Conservation (phyloP, 352 stramenopile genomes). For the Globisporangium barbulae region DNA sequence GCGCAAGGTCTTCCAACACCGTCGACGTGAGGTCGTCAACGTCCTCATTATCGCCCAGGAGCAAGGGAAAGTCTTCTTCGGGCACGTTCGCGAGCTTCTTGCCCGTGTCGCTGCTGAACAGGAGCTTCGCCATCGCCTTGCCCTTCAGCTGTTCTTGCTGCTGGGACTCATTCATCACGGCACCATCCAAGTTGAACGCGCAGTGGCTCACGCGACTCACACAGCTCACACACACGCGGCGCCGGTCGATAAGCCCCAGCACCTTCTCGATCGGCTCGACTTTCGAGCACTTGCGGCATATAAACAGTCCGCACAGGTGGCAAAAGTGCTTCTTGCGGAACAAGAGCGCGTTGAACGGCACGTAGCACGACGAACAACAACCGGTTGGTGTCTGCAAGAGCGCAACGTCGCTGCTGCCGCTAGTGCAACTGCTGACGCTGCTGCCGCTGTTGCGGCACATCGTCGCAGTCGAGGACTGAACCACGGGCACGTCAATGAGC, state of each 20-base stretch:
- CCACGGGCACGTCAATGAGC: conserved; percentile 21
- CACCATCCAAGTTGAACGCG: conserved; percentile 35
- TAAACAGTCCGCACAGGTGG: conserved; percentile 49
- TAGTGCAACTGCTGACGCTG: background rate
- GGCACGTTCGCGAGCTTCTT: conserved; percentile 12
- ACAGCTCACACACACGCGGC: conserved; percentile 49
- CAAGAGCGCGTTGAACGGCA: conserved; percentile 38
- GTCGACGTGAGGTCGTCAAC: conserved; percentile 29
- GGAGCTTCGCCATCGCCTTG: background rate
- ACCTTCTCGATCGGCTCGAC: conserved; percentile 45
- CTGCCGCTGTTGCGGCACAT: background rate
- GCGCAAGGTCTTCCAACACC: conserved; percentile 36
- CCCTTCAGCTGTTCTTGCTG: background rate
- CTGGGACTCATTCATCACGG: conserved; percentile 16
- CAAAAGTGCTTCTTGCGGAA: conserved; percentile 53
- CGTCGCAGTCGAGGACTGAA: background rate
- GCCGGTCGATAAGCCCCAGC: conserved; percentile 32
- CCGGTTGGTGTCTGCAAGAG: conserved; percentile 23
- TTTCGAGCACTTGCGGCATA: conserved; percentile 50
- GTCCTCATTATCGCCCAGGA: conserved; percentile 22
- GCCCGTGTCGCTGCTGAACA: conserved; percentile 17
- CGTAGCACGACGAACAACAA: conserved; percentile 38
- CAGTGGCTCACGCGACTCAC: conserved; percentile 45
- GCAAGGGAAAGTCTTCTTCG: conserved; percentile 17
- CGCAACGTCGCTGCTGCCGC: conserved; percentile 3